A percentile compares a stretch with the other conserved stretches of the same genome.
Evolutionary conservation across 192 early-diverging fungal species (phyloP).

Genomic region (Gryganskiella cystojenkinii): DNA sequence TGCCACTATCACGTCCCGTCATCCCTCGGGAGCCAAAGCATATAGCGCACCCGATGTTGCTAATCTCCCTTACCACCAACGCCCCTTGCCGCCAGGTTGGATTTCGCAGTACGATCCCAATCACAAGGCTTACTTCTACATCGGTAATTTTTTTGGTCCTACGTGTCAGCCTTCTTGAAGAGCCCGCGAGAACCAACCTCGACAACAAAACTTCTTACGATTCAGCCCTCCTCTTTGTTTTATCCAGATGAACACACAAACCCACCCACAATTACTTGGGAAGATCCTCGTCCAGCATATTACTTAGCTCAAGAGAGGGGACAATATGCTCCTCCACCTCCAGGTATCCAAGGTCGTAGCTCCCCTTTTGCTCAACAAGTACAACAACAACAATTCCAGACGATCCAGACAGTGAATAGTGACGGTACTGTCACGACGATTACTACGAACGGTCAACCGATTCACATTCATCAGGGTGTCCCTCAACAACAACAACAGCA

Average conservation of each 20-base stretch:
- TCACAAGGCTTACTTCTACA: slow-evolving; percentile 16
- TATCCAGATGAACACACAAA: slow-evolving; percentile 15
- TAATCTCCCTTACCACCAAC: slow-evolving; percentile 17
- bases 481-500: slow-evolving; percentile 4
- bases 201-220: neutral
- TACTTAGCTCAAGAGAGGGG: slow-evolving; percentile 19
- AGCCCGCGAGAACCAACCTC: too few relatives aligned
- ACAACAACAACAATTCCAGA: slow-evolving; percentile 5
- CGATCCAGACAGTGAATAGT: slow-evolving; percentile 2
- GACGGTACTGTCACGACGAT: slow-evolving; percentile 16
- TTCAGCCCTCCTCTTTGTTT: too few relatives aligned
- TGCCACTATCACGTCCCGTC: too few relatives aligned
- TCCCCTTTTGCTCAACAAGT: too few relatives aligned
- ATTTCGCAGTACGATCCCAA: slow-evolving; percentile 25
- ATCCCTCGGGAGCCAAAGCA: too few relatives aligned
- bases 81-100: slow-evolving; percentile 37
- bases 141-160: slow-evolving; percentile 8
- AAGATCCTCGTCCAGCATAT: slow-evolving; percentile 21
- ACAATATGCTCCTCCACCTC: slow-evolving; percentile 11
- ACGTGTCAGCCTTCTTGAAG: neutral
- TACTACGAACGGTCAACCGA: neutral
- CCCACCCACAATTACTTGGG: slow-evolving; percentile 21
- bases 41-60: slow-evolving; percentile 10
- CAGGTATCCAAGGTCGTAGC: slow-evolving; percentile 3
- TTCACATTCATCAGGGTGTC: neutral